These are phyloP conservation scores for Candida insectalens DNA, from an alignment of 805 yeast species.

Conservation along the genomic window DNA sequence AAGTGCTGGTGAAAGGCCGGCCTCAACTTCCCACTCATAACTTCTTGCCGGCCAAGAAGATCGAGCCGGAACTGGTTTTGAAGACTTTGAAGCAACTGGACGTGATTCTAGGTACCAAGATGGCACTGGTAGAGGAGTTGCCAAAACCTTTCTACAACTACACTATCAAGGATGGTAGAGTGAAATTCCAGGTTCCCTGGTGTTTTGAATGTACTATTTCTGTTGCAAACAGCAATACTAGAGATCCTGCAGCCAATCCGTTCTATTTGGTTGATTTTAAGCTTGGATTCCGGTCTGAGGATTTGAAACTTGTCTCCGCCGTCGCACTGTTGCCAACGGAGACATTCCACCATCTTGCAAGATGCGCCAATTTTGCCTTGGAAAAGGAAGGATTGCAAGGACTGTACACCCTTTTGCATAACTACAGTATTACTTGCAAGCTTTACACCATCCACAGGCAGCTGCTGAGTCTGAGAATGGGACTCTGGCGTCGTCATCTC, in stretches of 20 bases:
- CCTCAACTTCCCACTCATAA: slow-evolving; percentile 66
- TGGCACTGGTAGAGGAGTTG: slow-evolving; percentile 51
- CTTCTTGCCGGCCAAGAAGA: slow-evolving; percentile 36
- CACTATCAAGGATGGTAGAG: slow-evolving; percentile 66
- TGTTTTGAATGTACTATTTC: slow-evolving; percentile 75
- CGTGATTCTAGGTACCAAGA: slow-evolving; percentile 59
- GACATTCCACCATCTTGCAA: slow-evolving; percentile 38
- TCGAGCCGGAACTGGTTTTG: slow-evolving; percentile 48
- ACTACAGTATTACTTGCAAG: slow-evolving; percentile 55
- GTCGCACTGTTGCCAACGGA: slow-evolving; percentile 20
- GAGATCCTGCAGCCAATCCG: slow-evolving; percentile 23
- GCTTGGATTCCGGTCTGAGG: slow-evolving; percentile 42
- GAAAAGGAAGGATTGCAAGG: slow-evolving; percentile 36
- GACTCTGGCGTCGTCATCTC: slow-evolving; percentile 51
- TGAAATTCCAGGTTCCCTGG: slow-evolving; percentile 49
- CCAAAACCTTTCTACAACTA: slow-evolving; percentile 61
- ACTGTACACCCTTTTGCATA: slow-evolving; percentile 45
- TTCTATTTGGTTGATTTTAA: slow-evolving; percentile 73
- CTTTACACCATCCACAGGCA: slow-evolving; percentile 52
- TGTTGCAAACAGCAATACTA: slow-evolving; percentile 29
- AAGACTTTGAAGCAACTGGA: slow-evolving; percentile 61
- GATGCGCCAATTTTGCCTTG: slow-evolving; percentile 43
- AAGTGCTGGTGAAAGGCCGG: slow-evolving; percentile 68
- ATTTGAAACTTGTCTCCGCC: slow-evolving; percentile 20
- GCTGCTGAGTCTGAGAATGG: slow-evolving; percentile 37